Conservation (phyloP, 345 rosid genomes). For the Arabidopsis suecica region DNA sequence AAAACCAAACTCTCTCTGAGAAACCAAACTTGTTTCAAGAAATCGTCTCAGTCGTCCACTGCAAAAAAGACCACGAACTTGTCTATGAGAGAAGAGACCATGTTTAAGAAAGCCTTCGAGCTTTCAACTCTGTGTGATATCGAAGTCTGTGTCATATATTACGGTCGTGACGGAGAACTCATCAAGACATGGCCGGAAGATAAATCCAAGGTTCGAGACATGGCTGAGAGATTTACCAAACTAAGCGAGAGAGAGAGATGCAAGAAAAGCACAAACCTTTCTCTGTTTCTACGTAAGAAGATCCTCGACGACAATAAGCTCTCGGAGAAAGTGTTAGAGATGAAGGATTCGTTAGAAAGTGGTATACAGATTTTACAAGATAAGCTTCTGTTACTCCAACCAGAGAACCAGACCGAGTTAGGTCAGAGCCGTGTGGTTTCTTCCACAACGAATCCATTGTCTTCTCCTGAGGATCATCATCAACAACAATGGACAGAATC, state of each 20-base stretch:
- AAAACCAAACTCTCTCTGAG: background rate
- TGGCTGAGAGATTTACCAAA: background rate
- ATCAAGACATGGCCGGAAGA: slow-evolving; percentile 10
- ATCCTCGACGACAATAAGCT: background rate
- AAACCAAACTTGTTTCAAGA: slow-evolving; percentile 7
- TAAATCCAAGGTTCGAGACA: background rate
- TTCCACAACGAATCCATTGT: background rate
- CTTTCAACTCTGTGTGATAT: background rate
- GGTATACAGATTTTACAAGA: background rate
- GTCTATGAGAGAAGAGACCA: slow-evolving; percentile 2
- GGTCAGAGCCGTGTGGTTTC: background rate
- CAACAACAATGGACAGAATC: background rate
- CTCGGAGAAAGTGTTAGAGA: background rate
- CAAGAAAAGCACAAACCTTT: slow-evolving; percentile 27
- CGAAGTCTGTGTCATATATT: background rate
- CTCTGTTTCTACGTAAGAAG: background rate
- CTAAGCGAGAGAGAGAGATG: background rate
- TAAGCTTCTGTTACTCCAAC: background rate
- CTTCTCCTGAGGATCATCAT: background rate
- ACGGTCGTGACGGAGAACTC: background rate
- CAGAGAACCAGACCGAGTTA: background rate
- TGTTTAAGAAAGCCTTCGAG: slow-evolving; percentile 3
- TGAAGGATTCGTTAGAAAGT: background rate
- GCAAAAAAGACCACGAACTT: background rate
- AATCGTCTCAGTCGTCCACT: background rate